Base-by-base conservation (phyloP, 305 asterid species). In the Striga hermonthica region DNA sequence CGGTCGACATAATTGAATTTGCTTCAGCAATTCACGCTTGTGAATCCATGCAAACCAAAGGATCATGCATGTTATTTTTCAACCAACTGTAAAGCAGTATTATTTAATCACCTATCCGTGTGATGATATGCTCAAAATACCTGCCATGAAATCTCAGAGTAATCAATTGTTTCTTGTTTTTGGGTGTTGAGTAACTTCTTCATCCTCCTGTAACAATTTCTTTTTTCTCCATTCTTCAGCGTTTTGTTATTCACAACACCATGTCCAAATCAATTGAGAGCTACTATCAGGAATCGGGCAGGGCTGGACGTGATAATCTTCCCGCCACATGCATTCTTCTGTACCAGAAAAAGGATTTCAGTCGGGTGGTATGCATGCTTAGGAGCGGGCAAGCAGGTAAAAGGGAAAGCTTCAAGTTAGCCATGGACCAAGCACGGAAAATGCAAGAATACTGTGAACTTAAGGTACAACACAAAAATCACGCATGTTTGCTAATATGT, bases 261-360 rank as follows among this genome's bases (percentile, higher is more conserved):
- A 68, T 92, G 87, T 92, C 98, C 59, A 90, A 92, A 78, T 86
- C 98, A 56, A 86, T 92, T 6, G 98, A 92, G 83, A 87, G 98
- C 81, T 90, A 90, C 84, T 92, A 92, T 80, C 96, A 90, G 78
- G 97, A 92, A 88, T 91, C 98, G 43, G 98, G 98, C 74, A 82
- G 98, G 83, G 96, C 98, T 4, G 98, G 98, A 63, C 82, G 97
- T 66, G 97, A 87, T 74, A 75, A 79, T 71, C 78, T 80, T 40
- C 75, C 94, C 43, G 78, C 98, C 60, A 78, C 87, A 31, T 92
- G 98, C 64, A 54, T 86, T 48, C 79, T 84, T 71, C 75, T 92
- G 39, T 92, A 90, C 74, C 98, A 84, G 78, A 87, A 72, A 88
- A 89, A 92, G 82, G 98, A 92, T 76, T 92, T 90, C 81, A 89